Base-by-base conservation (phyloP, 371 early-diverging fungal genomes). In the Mucor irregularis region DNA sequence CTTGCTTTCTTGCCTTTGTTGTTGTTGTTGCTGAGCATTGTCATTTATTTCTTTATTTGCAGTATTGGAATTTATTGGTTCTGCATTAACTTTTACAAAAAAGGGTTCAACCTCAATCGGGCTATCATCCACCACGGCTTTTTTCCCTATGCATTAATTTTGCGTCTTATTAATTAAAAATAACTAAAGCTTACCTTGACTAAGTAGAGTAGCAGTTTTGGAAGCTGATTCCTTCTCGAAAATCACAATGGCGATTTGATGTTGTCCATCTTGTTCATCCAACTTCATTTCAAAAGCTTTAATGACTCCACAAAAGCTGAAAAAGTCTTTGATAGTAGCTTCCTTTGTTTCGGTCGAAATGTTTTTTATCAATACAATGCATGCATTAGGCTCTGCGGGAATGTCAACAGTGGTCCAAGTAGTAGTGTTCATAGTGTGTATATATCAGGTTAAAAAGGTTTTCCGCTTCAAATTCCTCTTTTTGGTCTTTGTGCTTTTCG, bases 301-400 rank as follows among this genome's bases (percentile, higher is more conserved):
- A 53, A 85, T 83, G 58, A 75, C 75, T 44, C 85, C 85, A 58
- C 85, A 83, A 61, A 85, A 85, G 28, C 70, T 45, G 56, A 85
- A 84, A 49, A 85, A 86, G 56, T 83, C 83, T 46, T 69, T 71
- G 40, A 82, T 69, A 1, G 69, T 72, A 22, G 61, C 55, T 60
- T 79, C 73, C n/a, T 58, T 44, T 1, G 81, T 79, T 44, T 58
- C 58, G 10, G 47, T 34, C 2, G 73, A 54, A 38, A 82, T 75
- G 45, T 67, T 68, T 22, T 62, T 66, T n/a, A 78, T 78, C 31
- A 69, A 53, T 22, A 82, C 68, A 25, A 73, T 64, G 14, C 62
- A 67, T 7, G 71, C 51, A 25, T 67, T 74, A 17, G 81, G 73
- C 9, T 69, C 66, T 13, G 61, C 35, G 16, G 81, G 80, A 14